phyloP scores from a whole-genome alignment of 1,284 basidiomycete species.

The Pseudozyma sp. region DNA sequence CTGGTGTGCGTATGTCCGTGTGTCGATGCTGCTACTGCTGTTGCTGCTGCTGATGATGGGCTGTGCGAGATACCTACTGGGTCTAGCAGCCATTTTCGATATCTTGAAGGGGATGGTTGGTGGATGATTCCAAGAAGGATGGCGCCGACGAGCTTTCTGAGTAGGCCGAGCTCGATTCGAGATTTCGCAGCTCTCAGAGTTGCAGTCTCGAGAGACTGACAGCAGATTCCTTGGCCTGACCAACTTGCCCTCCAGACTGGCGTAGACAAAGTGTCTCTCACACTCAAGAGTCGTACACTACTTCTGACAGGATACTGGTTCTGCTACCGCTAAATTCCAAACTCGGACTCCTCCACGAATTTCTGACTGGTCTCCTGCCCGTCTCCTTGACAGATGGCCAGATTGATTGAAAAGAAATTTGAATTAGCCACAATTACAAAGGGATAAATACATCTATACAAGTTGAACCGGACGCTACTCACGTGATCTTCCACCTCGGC shows the following conservation, averaged over 20 bases:
- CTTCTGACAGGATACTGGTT: background rate
- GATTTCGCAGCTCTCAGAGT: background rate
- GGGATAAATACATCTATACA: too few relatives aligned
- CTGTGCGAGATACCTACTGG: constrained; percentile 50
- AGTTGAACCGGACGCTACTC: too few relatives aligned
- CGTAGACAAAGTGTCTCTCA: too few relatives aligned
- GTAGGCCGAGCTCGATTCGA: constrained; percentile 22
- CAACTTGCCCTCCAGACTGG: too few relatives aligned
- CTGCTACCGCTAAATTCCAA: background rate
- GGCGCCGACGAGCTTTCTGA: constrained; percentile 41
- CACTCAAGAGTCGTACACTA: too few relatives aligned
- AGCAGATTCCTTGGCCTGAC: background rate
- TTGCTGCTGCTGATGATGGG: constrained; percentile 3
- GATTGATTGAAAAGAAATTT: too few relatives aligned
- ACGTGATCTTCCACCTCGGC: too few relatives aligned
- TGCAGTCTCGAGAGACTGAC: background rate
- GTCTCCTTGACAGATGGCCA: too few relatives aligned
- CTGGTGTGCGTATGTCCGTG: background rate
- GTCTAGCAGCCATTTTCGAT: constrained; percentile 63
- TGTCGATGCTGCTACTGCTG: constrained; percentile 16
- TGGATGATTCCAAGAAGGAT: constrained; percentile 52
- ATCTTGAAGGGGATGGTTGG: constrained; percentile 57
- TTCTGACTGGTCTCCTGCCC: too few relatives aligned
- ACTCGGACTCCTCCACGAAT: too few relatives aligned
- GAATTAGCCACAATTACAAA: too few relatives aligned